Evolutionary conservation across 129 eudicot species (phyloP).

Genomic region (Tagetes erecta): DNA sequence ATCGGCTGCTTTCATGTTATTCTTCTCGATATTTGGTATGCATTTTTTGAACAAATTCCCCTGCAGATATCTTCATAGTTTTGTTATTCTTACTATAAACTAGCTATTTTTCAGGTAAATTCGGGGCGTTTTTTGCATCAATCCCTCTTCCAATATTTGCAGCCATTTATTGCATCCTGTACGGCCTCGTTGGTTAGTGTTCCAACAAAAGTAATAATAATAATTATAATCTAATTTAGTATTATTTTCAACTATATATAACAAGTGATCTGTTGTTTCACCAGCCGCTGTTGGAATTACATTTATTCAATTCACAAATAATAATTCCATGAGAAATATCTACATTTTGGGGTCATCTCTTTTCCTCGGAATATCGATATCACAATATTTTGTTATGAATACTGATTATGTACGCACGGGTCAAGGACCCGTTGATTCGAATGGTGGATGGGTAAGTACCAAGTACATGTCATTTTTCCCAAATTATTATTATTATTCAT

Average conservation of each 20-base stretch:
- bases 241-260: background rate
- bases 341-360: constrained; percentile 76
- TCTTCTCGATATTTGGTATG: constrained; percentile 93
- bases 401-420: constrained; percentile 48
- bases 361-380: constrained; percentile 90
- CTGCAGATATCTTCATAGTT: background rate
- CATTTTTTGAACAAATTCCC: background rate
- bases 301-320: constrained; percentile 79
- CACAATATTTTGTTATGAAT: constrained; percentile 77
- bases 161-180: constrained; percentile 83
- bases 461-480: background rate
- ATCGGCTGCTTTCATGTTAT: constrained; percentile 91
- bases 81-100: constrained; percentile 10
- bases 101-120: constrained; percentile 65
- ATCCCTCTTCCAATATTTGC: constrained; percentile 89
- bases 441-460: constrained; percentile 81
- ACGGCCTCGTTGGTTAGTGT: constrained; percentile 88
- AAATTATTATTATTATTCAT: background rate
- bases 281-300: constrained; percentile 93
- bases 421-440: constrained; percentile 68
- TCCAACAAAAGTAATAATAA: background rate
- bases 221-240: background rate
- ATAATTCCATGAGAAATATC: constrained; percentile 87
- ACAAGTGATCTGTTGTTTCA: constrained; percentile 15
- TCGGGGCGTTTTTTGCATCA: constrained; percentile 95